Conservation (phyloP, 2,329 filamentous ascomycete species). For the Alternaria brassicicola region DNA sequence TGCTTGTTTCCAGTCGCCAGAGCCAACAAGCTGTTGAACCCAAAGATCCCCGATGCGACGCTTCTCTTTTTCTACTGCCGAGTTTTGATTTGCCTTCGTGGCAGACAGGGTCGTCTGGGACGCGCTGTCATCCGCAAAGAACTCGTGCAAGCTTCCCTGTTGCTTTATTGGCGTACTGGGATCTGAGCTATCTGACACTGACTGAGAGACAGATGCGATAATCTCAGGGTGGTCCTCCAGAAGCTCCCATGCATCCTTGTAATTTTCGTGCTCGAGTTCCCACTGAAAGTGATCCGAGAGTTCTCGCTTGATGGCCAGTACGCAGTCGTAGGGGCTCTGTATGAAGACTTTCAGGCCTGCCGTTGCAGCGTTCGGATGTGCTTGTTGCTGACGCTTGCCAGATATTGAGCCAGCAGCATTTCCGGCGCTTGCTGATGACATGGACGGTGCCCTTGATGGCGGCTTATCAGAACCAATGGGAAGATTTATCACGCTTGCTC, state of each 20-base stretch:
- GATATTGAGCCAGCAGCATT: slow-evolving; percentile 28
- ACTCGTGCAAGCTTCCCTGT: slow-evolving; percentile 62
- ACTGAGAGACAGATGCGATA: slow-evolving; percentile 51
- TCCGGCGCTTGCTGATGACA: slow-evolving; percentile 45
- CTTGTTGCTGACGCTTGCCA: slow-evolving; percentile 34
- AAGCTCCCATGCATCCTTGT: slow-evolving; percentile 86
- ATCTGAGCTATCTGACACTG: slow-evolving; percentile 47
- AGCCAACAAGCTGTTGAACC: slow-evolving; percentile 82
- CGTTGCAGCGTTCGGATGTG: slow-evolving; percentile 58
- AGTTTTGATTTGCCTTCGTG: slow-evolving; percentile 61
- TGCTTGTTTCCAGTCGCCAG: slow-evolving; percentile 76
- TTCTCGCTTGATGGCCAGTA: slow-evolving; percentile 88
- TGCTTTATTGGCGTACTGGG: slow-evolving; percentile 54
- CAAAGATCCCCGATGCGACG: slow-evolving; percentile 89
- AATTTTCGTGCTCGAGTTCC: slow-evolving; percentile 81
- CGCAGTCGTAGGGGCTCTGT: slow-evolving; percentile 94
- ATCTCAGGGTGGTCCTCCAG: slow-evolving; percentile 85
- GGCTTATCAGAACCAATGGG: slow-evolving; percentile 50
- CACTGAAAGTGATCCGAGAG: slow-evolving; percentile 83
- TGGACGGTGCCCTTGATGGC: slow-evolving; percentile 31
- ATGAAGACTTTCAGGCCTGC: slow-evolving; percentile 84
- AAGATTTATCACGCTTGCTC: slow-evolving; percentile 70
- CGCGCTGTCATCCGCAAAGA: slow-evolving; percentile 71
- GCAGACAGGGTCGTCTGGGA: slow-evolving; percentile 68
- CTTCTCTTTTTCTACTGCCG: slow-evolving; percentile 83